Conservation (phyloP, 768 basidiomycete species). For the Porphyrellus cyaneotinctus region DNA sequence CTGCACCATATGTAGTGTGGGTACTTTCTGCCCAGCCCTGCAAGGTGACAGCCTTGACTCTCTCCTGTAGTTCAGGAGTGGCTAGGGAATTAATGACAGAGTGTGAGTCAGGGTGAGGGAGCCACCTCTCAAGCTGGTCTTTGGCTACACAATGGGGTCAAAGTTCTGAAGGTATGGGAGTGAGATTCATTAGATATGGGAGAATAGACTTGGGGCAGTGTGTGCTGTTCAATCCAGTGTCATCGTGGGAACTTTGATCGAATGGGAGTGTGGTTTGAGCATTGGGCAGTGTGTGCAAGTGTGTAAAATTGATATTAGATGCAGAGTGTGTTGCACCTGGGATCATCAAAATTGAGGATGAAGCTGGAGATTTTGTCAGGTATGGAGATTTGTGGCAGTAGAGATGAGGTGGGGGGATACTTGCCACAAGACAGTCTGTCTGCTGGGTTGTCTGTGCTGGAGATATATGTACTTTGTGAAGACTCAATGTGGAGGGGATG, state of each 20-base stretch:
- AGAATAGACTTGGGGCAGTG: background rate
- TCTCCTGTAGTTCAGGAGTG: background rate
- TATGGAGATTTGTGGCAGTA: background rate
- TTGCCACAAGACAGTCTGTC: background rate
- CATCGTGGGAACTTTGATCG: too few species aligned
- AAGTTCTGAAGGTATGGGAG: slow-evolving; percentile 1
- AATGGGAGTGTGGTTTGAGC: too few species aligned
- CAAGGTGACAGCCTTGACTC: background rate
- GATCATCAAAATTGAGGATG: too few species aligned
- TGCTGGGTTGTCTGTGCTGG: background rate
- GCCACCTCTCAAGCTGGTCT: background rate
- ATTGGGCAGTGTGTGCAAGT: too few species aligned
- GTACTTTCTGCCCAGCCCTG: background rate
- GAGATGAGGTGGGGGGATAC: background rate
- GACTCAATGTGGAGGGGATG: background rate
- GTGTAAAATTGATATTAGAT: background rate
- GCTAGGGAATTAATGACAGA: too few species aligned
- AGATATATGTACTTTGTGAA: background rate
- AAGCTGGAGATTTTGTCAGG: too few species aligned
- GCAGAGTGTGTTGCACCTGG: background rate
- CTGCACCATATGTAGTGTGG: background rate
- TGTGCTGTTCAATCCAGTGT: background rate
- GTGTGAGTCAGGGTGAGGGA: background rate
- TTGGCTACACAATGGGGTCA: slow-evolving; percentile 6
- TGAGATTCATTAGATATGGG: background rate